Evolutionary conservation across 257 asterid species (phyloP).

Genomic region (Cynanchum wilfordii): DNA sequence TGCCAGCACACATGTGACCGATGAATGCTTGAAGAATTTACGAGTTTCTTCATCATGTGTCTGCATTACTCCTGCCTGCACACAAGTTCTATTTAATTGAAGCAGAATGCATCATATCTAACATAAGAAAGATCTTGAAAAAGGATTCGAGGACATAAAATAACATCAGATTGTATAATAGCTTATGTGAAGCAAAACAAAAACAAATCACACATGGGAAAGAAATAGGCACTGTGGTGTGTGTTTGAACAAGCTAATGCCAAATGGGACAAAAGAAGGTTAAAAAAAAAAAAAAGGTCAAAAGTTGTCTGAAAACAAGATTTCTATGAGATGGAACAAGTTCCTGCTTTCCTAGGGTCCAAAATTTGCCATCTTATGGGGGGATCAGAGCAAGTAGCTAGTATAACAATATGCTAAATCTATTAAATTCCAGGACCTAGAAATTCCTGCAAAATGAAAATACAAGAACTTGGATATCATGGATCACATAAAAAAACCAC

Average conservation of each 20-base stretch:
- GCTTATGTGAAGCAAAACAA: neutral
- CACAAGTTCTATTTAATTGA: neutral
- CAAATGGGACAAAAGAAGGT: neutral
- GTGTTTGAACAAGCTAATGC: neutral
- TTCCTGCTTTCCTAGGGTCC: neutral
- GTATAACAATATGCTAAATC: neutral
- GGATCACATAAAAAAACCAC: neutral
- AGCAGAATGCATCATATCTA: neutral
- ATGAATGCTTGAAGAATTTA: constrained; percentile 87
- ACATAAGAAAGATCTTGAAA: neutral
- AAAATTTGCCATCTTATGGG: neutral
- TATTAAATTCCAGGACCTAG: neutral
- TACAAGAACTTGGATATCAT: neutral
- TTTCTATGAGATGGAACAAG: neutral
- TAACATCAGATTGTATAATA: neutral
- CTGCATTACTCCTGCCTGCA: constrained; percentile 91
- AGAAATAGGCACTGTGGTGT: neutral
- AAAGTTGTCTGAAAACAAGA: neutral
- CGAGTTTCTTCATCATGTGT: constrained; percentile 97
- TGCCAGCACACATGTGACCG: constrained; percentile 80
- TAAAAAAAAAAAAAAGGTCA: neutral
- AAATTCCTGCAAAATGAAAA: neutral
- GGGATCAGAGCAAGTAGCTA: neutral
- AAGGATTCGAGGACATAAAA: neutral
- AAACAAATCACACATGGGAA: neutral